A percentile compares a stretch with the other conserved stretches of the same genome.
Evolutionary conservation across 1,284 basidiomycete species (phyloP).

Genomic region (Anthracocystis panici-leucophaei): DNA sequence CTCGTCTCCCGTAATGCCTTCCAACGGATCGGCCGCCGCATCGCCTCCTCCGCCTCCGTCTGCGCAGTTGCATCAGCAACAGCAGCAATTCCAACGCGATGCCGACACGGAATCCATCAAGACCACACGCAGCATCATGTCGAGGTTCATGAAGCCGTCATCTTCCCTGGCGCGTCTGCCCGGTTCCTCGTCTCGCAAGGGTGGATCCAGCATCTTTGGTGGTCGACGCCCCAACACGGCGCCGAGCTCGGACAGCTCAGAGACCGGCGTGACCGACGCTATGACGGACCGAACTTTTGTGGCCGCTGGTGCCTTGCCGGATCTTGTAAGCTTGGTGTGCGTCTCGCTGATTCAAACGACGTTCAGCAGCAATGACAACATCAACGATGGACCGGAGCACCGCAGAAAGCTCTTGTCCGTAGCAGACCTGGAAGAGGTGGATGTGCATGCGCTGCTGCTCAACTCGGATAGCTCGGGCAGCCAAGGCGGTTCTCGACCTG

Average conservation of each 20-base stretch:
- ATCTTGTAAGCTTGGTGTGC: conserved; percentile 57
- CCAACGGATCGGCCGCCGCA: conserved; percentile 11
- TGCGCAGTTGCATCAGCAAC: background rate
- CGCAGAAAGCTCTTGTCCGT: conserved; percentile 56
- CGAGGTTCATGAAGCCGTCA: conserved; percentile 45
- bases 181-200: conserved; percentile 21
- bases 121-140: conserved; percentile 51
- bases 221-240: conserved; percentile 55
- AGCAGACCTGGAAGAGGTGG: conserved; percentile 63
- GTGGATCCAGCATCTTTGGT: conserved; percentile 48
- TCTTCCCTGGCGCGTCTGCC: conserved; percentile 30
- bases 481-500: conserved; percentile 36
- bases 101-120: conserved; percentile 47
- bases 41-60: conserved; percentile 4
- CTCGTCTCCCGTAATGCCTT: conserved; percentile 11
- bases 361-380: conserved; percentile 55
- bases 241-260: conserved; percentile 50
- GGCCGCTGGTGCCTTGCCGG: conserved; percentile 29
- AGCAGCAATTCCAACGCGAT: conserved; percentile 21
- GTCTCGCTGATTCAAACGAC: conserved; percentile 61
- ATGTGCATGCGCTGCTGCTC: conserved; percentile 50
- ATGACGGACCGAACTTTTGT: conserved; percentile 46
- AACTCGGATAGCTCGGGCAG: conserved; percentile 42
- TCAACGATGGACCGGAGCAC: conserved; percentile 59
- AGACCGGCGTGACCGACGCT: conserved; percentile 39